Evolutionary conservation across 176 grass and related monocot genomes (phyloP).

Genomic region (Oryza brachyantha): DNA sequence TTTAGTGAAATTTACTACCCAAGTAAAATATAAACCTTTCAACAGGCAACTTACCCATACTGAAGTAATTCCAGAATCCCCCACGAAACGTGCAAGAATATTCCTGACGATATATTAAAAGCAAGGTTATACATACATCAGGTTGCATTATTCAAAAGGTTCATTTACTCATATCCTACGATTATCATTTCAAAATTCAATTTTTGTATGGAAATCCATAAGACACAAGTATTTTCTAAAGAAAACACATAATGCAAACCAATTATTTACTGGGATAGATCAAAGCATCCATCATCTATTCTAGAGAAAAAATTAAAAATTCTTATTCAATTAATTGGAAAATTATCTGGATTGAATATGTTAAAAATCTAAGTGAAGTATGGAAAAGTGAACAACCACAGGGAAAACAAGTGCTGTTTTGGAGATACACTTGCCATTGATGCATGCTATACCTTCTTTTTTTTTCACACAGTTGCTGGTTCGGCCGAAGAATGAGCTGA

Average conservation of each 20-base stretch:
- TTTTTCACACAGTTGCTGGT: too few species aligned
- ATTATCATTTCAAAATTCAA: not conserved
- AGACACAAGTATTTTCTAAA: too few species aligned
- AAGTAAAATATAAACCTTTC: slow-evolving; percentile 19
- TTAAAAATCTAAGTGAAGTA: not conserved
- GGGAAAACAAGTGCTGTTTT: not conserved
- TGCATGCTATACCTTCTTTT: not conserved
- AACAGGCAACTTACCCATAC: slow-evolving; percentile 79
- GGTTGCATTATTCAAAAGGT: not conserved
- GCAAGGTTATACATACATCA: slow-evolving; percentile 19
- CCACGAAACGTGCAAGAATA: slow-evolving; percentile 77
- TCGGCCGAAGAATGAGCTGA: too few species aligned
- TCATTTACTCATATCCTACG: not conserved
- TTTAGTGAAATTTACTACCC: not conserved
- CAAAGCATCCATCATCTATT: not conserved
- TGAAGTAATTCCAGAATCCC: slow-evolving; percentile 98
- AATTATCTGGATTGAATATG: slow-evolving; percentile 8
- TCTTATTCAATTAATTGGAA: not conserved
- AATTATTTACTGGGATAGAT: not conserved
- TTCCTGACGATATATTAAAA: slow-evolving; percentile 48
- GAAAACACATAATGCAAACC: not conserved
- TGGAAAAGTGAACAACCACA: not conserved
- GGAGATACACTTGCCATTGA: not conserved
- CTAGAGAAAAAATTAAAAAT: not conserved
- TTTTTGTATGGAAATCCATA: not conserved